A percentile compares a stretch with the other conserved stretches of the same genome.
Evolutionary conservation across 1,284 basidiomycete genomes (phyloP).

Genomic region (Paramarasmius palmivorus): DNA sequence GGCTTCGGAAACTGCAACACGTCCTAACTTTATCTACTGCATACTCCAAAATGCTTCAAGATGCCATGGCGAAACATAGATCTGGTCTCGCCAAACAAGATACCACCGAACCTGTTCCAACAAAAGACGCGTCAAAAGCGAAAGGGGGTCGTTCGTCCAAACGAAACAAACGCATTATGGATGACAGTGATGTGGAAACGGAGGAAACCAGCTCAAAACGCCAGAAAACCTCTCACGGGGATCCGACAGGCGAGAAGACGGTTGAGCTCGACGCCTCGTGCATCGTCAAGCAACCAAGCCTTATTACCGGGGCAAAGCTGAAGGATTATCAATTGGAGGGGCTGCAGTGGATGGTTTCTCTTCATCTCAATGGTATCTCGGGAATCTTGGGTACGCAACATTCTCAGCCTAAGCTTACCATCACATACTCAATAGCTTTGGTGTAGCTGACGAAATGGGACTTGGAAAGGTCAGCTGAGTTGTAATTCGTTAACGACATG

Average conservation of each 20-base stretch:
- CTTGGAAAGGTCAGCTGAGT: constrained; percentile 70
- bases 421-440: constrained; percentile 15
- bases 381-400: constrained; percentile 78
- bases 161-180: constrained; percentile 11
- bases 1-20: constrained; percentile 51
- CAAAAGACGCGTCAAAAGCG: background rate
- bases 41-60: constrained; percentile 59
- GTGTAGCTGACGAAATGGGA: constrained; percentile 94
- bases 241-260: constrained; percentile 19
- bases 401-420: constrained; percentile 1
- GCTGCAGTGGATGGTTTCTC: constrained; percentile 92
- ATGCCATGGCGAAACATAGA: constrained; percentile 54
- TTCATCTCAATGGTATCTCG: constrained; percentile 93
- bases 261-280: constrained; percentile 24
- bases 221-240: constrained; percentile 30
- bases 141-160: background rate
- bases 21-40: constrained; percentile 65
- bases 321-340: constrained; percentile 95
- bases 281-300: constrained; percentile 68
- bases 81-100: constrained; percentile 22
- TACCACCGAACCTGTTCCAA: background rate
- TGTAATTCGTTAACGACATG: background rate
- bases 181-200: constrained; percentile 27
- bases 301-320: constrained; percentile 84
- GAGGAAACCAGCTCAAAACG: constrained; percentile 28